Conservation (phyloP, 768 basidiomycete genomes). For the Paxillus ammoniavirescens region DNA sequence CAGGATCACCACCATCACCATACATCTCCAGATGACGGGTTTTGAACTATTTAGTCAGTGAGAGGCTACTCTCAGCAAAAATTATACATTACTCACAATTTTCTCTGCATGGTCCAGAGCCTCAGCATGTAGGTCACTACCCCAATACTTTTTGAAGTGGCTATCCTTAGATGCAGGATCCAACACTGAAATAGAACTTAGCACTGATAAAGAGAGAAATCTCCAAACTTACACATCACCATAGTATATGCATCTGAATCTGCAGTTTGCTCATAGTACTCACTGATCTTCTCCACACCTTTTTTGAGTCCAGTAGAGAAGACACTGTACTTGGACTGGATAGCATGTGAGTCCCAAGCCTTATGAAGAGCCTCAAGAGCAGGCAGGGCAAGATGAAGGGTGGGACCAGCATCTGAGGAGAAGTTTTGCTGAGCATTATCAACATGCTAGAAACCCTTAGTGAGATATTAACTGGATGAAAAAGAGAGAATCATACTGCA, state of each 20-base stretch:
- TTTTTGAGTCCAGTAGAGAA: conserved; percentile 22
- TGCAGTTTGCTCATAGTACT: conserved; percentile 34
- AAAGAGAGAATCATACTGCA: too few relatives aligned
- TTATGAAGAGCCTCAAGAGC: conserved; percentile 29
- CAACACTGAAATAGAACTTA: conserved; percentile 16
- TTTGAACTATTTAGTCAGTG: conserved; percentile 10
- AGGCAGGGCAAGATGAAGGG: conserved; percentile 26
- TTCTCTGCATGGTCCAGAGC: conserved; percentile 13
- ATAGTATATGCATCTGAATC: conserved; percentile 34
- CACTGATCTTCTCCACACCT: conserved; percentile 30
- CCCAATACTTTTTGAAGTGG: conserved; percentile 15
- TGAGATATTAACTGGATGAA: too few relatives aligned
- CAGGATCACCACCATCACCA: neutral
- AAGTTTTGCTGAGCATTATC: too few relatives aligned
- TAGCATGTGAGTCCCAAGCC: conserved; percentile 19
- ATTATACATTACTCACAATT: conserved; percentile 11
- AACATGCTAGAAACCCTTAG: too few relatives aligned
- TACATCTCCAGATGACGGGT: neutral
- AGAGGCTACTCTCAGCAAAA: neutral
- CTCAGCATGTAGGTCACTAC: conserved; percentile 9
- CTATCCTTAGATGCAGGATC: conserved; percentile 21
- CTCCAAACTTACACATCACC: conserved; percentile 29
- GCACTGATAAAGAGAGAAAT: neutral
- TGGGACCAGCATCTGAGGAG: conserved; percentile 18
- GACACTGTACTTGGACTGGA: conserved; percentile 9